Base-by-base conservation (phyloP, 495 filamentous ascomycete species). In the Penicillium soppii region DNA sequence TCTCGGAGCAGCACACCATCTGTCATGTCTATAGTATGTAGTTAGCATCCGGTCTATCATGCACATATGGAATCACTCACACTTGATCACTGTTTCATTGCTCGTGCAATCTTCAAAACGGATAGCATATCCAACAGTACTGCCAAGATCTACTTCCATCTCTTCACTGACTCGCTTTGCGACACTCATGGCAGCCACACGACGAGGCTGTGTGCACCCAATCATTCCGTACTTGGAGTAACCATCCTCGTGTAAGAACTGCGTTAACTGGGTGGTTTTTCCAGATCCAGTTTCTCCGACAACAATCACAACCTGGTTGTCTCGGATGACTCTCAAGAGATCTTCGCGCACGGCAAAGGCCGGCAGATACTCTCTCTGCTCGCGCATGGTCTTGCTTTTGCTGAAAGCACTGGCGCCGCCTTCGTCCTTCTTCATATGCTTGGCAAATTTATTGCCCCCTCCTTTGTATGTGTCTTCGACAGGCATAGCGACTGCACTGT, bases 41-140 rank as follows among this genome's bases (percentile, higher is more conserved):
- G 32, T 72, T 52, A 68, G 62, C 25, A 42, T 23, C 15, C 32
- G 15, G 19, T 49, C 30, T 43, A 23, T 32, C 29, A 16, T 30
- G 26, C 3, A 17, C 20, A 49, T 1, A 17, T n/a, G 17, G 21
- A 35, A 12, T 16, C 22, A 70, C 74, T 67, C 58, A 79, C 76
- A 99, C 70, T 99, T 99, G 68, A 99, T 97, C 52, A 84, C 76
- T 1, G 95, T 99, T 47, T 97, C 85, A 54, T 89, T 88, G 68
- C 88, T 92, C 3, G 95, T 99, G 67, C 92, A 97, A 70, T 99
- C 95, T 63, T 99, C 95, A 65, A 99, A 99, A 23, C 95, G 91
- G 66, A 99, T 99, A 2, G 95, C 92, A 72, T 97, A 99, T 39
- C 95, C 95, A 25, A 99, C 95, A 1, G 83, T 73, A 33, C 84